A percentile compares a stretch with the other conserved stretches of the same genome.
Conservation (phyloP, 805 yeast species). For the Torulaspora gathmanii region DNA sequence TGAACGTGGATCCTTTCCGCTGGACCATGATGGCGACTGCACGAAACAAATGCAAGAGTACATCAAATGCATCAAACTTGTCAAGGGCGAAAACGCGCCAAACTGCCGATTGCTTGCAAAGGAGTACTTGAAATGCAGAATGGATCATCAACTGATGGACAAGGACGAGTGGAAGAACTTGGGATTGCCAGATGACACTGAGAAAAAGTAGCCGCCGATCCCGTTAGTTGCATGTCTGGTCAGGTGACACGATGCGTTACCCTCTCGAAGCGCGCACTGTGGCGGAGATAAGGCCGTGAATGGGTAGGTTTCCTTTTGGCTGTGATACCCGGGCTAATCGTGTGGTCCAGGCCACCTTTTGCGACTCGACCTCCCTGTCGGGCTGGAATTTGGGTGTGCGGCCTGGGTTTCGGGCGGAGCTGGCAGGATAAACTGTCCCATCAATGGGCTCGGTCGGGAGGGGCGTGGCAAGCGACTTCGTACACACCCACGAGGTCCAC, state of each 20-base stretch:
- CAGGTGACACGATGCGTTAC: neutral
- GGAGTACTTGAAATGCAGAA: conserved; percentile 75
- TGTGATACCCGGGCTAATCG: neutral
- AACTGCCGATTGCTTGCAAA: conserved; percentile 84
- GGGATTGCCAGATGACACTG: conserved; percentile 51
- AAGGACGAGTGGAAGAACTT: conserved; percentile 54
- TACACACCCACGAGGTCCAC: conserved; percentile 2
- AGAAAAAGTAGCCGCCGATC: conserved; percentile 5
- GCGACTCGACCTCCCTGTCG: neutral
- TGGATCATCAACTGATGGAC: conserved; percentile 71
- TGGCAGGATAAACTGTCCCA: neutral
- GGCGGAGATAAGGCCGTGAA: neutral
- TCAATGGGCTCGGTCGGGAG: neutral
- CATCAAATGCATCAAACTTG: conserved; percentile 69
- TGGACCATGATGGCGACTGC: conserved; percentile 87
- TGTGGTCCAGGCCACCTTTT: neutral
- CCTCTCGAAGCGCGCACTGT: neutral
- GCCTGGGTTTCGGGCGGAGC: neutral
- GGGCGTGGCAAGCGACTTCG: neutral
- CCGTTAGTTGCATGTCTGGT: neutral
- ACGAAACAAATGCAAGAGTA: conserved; percentile 68
- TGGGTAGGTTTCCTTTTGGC: too few species aligned
- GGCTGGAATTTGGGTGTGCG: neutral
- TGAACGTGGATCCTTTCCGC: conserved; percentile 91
- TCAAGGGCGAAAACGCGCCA: conserved; percentile 81